Conservation (phyloP, 345 rosid species). For the Erysimum cheiranthoides region DNA sequence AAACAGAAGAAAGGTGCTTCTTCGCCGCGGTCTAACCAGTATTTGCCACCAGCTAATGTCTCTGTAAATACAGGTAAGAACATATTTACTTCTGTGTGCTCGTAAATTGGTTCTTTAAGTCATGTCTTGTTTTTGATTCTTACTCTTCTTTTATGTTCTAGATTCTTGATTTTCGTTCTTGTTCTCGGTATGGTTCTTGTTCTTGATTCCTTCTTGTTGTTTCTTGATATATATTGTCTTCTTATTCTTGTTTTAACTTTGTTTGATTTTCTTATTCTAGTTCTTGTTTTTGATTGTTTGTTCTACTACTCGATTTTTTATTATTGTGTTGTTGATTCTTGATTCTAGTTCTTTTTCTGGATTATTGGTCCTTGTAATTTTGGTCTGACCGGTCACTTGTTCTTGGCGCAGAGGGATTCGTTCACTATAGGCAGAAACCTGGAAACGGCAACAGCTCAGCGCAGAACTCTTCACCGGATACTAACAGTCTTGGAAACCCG, state of each 20-base stretch:
- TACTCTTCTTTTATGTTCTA: not conserved
- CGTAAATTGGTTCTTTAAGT: slow-evolving; percentile 30
- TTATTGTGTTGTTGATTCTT: not conserved
- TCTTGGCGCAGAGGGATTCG: slow-evolving; percentile 47
- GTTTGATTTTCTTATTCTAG: not conserved
- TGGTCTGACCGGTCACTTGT: not conserved
- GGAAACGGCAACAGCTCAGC: slow-evolving; percentile 44
- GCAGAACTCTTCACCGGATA: slow-evolving; percentile 48
- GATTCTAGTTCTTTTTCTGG: not conserved
- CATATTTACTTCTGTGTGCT: not conserved
- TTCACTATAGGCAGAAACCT: slow-evolving; percentile 44
- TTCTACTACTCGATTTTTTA: too few species aligned
- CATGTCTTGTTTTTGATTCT: slow-evolving; percentile 11
- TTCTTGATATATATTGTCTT: not conserved
- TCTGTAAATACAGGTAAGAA: slow-evolving; percentile 53
- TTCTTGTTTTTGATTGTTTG: not conserved
- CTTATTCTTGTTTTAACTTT: not conserved
- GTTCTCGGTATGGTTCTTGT: not conserved
- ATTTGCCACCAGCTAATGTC: slow-evolving; percentile 52
- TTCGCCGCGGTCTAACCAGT: slow-evolving; percentile 41
- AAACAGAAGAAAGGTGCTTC: slow-evolving; percentile 43
- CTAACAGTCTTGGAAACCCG: slow-evolving; percentile 49
- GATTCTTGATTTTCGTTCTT: not conserved
- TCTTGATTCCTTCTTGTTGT: not conserved
- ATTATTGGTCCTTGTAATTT: not conserved